These are phyloP conservation scores for Xylariales sp. DNA, from an alignment of 2,329 filamentous ascomycete species.

Conservation along the genomic window DNA sequence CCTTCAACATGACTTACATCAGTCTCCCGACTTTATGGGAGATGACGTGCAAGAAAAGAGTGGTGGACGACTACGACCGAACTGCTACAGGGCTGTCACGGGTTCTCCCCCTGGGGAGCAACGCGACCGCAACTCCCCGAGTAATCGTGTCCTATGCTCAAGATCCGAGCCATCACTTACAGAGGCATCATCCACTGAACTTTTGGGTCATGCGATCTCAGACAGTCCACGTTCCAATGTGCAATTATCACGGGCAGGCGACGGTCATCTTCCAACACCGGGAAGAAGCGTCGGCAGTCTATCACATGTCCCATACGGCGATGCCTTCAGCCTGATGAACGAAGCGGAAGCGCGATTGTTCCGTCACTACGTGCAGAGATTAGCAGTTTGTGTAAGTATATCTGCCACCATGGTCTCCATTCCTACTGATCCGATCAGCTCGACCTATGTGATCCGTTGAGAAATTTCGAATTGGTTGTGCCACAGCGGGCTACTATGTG, in stretches of 20 bases:
- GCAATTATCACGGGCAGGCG: constrained; percentile 5
- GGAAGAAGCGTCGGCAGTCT: constrained; percentile 9
- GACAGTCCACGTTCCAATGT: constrained; percentile 10
- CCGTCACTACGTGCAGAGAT: constrained; percentile 30
- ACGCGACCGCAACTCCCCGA: constrained; percentile 3
- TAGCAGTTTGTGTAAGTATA: constrained; percentile 30
- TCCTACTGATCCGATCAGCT: constrained; percentile 16
- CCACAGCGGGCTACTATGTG: constrained; percentile 47
- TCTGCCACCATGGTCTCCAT: neutral
- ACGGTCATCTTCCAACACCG: constrained; percentile 9
- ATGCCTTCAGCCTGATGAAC: constrained; percentile 25
- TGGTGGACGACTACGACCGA: constrained; percentile 8
- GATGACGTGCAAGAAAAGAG: neutral
- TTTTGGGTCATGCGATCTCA: neutral
- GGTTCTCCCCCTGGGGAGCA: neutral
- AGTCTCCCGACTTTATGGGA: neutral
- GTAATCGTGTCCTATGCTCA: constrained; percentile 5
- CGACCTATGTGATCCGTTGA: constrained; percentile 27
- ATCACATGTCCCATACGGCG: constrained; percentile 1
- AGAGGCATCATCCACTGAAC: constrained; percentile 7
- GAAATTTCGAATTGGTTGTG: constrained; percentile 49
- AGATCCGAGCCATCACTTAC: constrained; percentile 5
- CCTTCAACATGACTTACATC: constrained; percentile 12
- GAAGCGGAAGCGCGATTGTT: constrained; percentile 29
- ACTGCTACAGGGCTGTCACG: constrained; percentile 12